These are phyloP conservation scores for Arthrinium puccinioides DNA, from an alignment of 2,329 filamentous ascomycete genomes.

Conservation along the genomic window DNA sequence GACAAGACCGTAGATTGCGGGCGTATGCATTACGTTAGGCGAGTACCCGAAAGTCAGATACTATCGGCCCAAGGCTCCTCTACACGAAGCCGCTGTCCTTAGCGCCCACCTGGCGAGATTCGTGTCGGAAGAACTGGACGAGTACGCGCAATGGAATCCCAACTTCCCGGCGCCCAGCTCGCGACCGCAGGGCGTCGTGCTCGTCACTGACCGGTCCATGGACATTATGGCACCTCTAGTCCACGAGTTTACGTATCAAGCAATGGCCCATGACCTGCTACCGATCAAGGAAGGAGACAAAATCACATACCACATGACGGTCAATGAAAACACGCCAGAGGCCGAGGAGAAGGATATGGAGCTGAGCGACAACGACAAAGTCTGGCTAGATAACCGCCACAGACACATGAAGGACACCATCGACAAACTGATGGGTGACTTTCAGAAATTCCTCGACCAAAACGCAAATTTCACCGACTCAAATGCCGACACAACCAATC, in stretches of 20 bases:
- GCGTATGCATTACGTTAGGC: constrained; percentile 83
- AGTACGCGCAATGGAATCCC: constrained; percentile 76
- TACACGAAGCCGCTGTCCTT: constrained; percentile 82
- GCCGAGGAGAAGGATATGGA: constrained; percentile 86
- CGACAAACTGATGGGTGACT: constrained; percentile 85
- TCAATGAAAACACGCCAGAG: constrained; percentile 66
- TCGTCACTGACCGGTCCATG: constrained; percentile 90
- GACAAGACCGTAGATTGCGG: constrained; percentile 55
- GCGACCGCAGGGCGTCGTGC: constrained; percentile 72
- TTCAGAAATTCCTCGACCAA: constrained; percentile 82
- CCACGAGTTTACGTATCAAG: constrained; percentile 97
- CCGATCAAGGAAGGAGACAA: constrained; percentile 86
- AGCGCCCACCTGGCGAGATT: constrained; percentile 85
- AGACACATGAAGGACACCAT: constrained; percentile 98
- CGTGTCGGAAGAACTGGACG: constrained; percentile 84
- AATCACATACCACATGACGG: constrained; percentile 71
- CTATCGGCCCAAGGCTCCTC: constrained; percentile 66
- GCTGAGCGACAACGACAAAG: constrained; percentile 80
- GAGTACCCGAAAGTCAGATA: constrained; percentile 93
- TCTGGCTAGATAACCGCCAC: constrained; percentile 94
- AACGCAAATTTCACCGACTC: constrained; percentile 88
- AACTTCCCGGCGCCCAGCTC: constrained; percentile 76
- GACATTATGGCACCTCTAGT: constrained; percentile 81
- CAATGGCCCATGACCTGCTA: constrained; percentile 92
- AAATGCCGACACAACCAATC: constrained; percentile 60